Base-by-base conservation (phyloP, 352 stramenopile genomes). In the Halophytophthora batemanensis region DNA sequence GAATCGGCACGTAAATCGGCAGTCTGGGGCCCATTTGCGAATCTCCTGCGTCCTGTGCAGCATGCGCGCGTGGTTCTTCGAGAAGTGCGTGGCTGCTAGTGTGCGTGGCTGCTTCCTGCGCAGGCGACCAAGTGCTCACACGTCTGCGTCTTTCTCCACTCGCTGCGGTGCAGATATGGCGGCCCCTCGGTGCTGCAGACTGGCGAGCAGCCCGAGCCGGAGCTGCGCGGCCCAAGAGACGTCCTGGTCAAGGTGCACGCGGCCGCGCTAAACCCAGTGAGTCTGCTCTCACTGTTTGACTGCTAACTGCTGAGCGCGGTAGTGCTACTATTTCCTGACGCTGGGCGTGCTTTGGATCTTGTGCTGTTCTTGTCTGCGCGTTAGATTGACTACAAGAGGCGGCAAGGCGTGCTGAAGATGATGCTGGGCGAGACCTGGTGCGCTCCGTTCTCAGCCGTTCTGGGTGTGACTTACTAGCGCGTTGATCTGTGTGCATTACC, bases 351-450 rank as follows among this genome's bases (percentile, higher is more conserved):
- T n/a, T n/a, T n/a, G n/a, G n/a, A n/a, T n/a, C n/a, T n/a, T n/a
- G 45, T 53, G 23, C 11, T 49, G 7, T 31, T 48, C 2, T 2
- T 42, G 36, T 5, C 3, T 52, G n/a, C 51, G n/a, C n/a, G n/a
- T n/a, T n/a, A 91, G 81, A 66, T 92, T 31, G 82, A 92, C 63
- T 92, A 87, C 66, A 92, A 92, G 62, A 68, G 78, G 18, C 78
- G 82, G 5, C 71, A 92, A 50, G 82, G 82, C 7, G 73, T 73
- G 31, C 50, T 88, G 25, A 91, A 91, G 58, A 56, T 84, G 53
- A 59, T 90, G 23, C 46, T 85, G 35, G 44, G 64, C 6, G 53
- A 77, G 25, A 75, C 36, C 10, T 79, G 71, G 71, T 67, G 17
- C 1, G 55, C 6, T 21, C 7, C n/a, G n/a, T n/a, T n/a, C n/a